Conservation (phyloP, 1,284 basidiomycete genomes). For the Malassezia pachydermatis region DNA sequence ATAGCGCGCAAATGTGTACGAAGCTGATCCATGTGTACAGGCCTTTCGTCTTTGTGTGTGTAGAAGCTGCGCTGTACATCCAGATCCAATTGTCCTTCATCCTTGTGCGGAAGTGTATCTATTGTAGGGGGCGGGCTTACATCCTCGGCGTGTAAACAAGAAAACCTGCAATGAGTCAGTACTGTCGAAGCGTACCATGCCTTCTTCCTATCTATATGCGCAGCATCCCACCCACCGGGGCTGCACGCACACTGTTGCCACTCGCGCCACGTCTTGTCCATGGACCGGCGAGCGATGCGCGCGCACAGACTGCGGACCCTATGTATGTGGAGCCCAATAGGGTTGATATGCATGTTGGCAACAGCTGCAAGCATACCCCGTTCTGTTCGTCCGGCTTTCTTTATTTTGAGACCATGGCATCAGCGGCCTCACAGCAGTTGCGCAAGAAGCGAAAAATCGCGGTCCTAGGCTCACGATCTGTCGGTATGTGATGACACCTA, state of each 20-base stretch:
- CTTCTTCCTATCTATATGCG: neutral
- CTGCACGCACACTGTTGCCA: neutral
- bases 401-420: neutral
- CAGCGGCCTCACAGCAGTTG: conserved; percentile 16
- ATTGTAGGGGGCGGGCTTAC: neutral
- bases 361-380: neutral
- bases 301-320: neutral
- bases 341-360: neutral
- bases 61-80: conserved; percentile 43
- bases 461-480: conserved; percentile 45
- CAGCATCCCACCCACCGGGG: conserved; percentile 6
- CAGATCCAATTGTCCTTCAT: conserved; percentile 38
- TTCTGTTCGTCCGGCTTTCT: neutral
- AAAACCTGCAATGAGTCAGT: too few relatives aligned
- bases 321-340: neutral
- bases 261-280: neutral
- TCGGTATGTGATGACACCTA: conserved; percentile 24
- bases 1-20: conserved; percentile 27
- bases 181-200: neutral
- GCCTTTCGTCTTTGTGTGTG: conserved; percentile 5
- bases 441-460: conserved; percentile 46
- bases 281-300: neutral
- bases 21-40: conserved; percentile 5
- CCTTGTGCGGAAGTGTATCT: conserved; percentile 21
- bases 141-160: too few relatives aligned